Conservation (phyloP, 1,284 basidiomycete genomes). For the Tylopilus sp. region DNA sequence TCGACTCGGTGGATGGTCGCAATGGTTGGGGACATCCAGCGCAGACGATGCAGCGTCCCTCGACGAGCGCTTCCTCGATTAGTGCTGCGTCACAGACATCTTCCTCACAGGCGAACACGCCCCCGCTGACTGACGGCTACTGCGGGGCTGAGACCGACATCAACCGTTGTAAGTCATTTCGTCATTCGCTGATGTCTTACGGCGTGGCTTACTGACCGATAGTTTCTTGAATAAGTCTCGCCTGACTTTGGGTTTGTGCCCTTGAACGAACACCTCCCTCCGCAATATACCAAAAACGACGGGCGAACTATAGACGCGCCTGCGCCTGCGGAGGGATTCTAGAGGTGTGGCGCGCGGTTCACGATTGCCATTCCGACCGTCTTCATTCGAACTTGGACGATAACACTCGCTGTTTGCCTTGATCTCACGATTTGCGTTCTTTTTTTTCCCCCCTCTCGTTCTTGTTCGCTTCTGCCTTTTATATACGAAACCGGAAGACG, state of each 20-base stretch:
- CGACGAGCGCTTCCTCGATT: constrained; percentile 69
- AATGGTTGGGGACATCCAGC: constrained; percentile 41
- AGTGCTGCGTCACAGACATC: constrained; percentile 68
- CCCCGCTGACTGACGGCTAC: constrained; percentile 63
- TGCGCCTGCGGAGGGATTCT: constrained; percentile 22
- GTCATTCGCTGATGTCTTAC: constrained; percentile 22
- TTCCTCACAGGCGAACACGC: constrained; percentile 74
- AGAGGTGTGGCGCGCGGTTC: constrained; percentile 31
- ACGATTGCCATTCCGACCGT: constrained; percentile 32
- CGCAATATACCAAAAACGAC: constrained; percentile 60
- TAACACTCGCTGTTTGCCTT: constrained; percentile 28
- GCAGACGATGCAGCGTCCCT: constrained; percentile 49
- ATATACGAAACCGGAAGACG: constrained; percentile 37
- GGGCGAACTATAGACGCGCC: constrained; percentile 45
- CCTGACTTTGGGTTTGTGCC: constrained; percentile 78
- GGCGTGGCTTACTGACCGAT: constrained; percentile 33
- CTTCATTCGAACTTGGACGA: constrained; percentile 36
- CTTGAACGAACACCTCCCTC: constrained; percentile 67
- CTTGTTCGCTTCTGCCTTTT: constrained; percentile 31
- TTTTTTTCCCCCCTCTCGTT: constrained; percentile 18
- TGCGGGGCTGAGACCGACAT: constrained; percentile 63
- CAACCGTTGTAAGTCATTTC: constrained; percentile 66
- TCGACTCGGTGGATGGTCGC: constrained; percentile 47
- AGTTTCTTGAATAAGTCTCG: constrained; percentile 50
- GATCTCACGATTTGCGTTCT: constrained; percentile 30